Evolutionary conservation across 768 basidiomycete genomes (phyloP).

Genomic region (Boletus bicolor): DNA sequence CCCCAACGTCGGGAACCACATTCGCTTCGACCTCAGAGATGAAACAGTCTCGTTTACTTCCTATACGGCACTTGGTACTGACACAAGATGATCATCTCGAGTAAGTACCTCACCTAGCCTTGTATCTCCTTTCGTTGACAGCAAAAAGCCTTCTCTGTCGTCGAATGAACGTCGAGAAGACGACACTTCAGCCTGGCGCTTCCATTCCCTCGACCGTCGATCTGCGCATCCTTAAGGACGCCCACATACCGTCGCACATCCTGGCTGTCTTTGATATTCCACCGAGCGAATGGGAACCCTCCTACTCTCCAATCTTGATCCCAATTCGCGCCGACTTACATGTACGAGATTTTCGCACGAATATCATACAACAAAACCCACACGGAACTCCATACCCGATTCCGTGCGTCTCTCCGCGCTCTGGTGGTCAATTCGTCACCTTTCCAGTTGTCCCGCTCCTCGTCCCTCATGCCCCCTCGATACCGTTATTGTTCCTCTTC

Average conservation of each 20-base stretch:
- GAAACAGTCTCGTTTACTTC: slow-evolving; percentile 25
- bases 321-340: slow-evolving; percentile 53
- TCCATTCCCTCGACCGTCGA: slow-evolving; percentile 44
- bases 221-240: slow-evolving; percentile 45
- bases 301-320: slow-evolving; percentile 42
- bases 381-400: slow-evolving; percentile 35
- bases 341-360: slow-evolving; percentile 35
- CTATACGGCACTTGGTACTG: slow-evolving; percentile 18
- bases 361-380: slow-evolving; percentile 33
- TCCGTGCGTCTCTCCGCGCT: slow-evolving; percentile 22
- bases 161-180: slow-evolving; percentile 34
- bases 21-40: slow-evolving; percentile 15
- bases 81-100: slow-evolving; percentile 29
- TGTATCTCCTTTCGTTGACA: slow-evolving; percentile 6
- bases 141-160: slow-evolving; percentile 28
- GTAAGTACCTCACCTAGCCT: slow-evolving; percentile 10
- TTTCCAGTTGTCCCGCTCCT: slow-evolving; percentile 48
- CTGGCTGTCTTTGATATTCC: slow-evolving; percentile 44
- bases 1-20: slow-evolving; percentile 13
- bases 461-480: slow-evolving; percentile 52
- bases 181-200: slow-evolving; percentile 20
- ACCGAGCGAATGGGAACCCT: slow-evolving; percentile 26
- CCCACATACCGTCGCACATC: slow-evolving; percentile 54
- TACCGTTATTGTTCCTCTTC: slow-evolving; percentile 58
- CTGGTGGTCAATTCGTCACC: slow-evolving; percentile 36